Evolutionary conservation across 2,329 filamentous ascomycete species (phyloP).

Genomic region (Emydomyces testavorans): DNA sequence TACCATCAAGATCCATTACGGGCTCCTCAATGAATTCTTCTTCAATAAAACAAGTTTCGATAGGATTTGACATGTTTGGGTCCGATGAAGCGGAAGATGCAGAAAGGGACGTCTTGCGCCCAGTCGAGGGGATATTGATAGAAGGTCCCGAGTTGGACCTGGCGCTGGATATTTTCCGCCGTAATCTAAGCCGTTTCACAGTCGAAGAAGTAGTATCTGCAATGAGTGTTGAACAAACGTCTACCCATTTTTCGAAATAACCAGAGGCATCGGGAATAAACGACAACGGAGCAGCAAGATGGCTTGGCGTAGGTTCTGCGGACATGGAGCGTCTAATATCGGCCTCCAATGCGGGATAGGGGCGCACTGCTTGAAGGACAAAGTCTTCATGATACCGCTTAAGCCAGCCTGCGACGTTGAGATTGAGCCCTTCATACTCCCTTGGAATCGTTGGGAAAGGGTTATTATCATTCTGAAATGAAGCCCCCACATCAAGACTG

Average conservation of each 20-base stretch:
- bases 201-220: constrained; percentile 45
- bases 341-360: constrained; percentile 41
- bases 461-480: constrained; percentile 30
- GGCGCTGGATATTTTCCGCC: constrained; percentile 34
- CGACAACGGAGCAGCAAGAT: constrained; percentile 24
- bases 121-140: constrained; percentile 21
- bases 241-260: constrained; percentile 40
- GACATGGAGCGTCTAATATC: constrained; percentile 48
- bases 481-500: constrained; percentile 41
- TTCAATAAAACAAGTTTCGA: constrained; percentile 27
- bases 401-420: constrained; percentile 48
- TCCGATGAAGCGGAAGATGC: constrained; percentile 1
- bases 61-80: constrained; percentile 3
- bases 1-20: constrained; percentile 49
- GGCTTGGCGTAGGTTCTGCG: constrained; percentile 38
- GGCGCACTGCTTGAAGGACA: constrained; percentile 46
- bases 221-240: constrained; percentile 47
- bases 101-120: constrained; percentile 21
- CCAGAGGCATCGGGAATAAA: constrained; percentile 23
- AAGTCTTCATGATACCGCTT: constrained; percentile 49
- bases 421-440: constrained; percentile 37
- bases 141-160: constrained; percentile 19
- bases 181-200: constrained; percentile 46
- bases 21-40: constrained; percentile 44
- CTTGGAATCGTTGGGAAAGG: constrained; percentile 23